Conservation (phyloP, 2,329 filamentous ascomycete genomes). For the Aspergillus ochraceus region DNA sequence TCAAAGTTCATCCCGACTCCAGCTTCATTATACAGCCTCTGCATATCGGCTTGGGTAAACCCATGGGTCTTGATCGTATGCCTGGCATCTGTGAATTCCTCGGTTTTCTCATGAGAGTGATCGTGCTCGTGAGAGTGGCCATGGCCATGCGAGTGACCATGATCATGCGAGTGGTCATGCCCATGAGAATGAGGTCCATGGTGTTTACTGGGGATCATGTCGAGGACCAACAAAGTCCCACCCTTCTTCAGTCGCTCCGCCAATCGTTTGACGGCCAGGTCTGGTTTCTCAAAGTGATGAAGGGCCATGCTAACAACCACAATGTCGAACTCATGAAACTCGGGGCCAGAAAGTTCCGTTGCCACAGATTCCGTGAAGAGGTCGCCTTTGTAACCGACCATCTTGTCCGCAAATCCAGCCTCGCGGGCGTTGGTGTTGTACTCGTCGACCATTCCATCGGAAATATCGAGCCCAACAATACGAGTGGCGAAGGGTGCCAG, state of each 20-base stretch:
- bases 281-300: slow-evolving; percentile 68
- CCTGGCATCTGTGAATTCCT: slow-evolving; percentile 34
- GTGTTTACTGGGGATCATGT: slow-evolving; percentile 60
- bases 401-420: slow-evolving; percentile 52
- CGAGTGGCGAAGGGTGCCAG: slow-evolving; percentile 63
- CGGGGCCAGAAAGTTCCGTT: slow-evolving; percentile 56
- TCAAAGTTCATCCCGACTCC: slow-evolving; percentile 60
- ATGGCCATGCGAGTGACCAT: neutral
- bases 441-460: slow-evolving; percentile 66
- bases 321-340: slow-evolving; percentile 70
- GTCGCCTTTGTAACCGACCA: slow-evolving; percentile 60
- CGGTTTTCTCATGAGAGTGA: slow-evolving; percentile 23
- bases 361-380: slow-evolving; percentile 55
- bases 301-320: slow-evolving; percentile 63
- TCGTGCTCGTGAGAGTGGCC: slow-evolving; percentile 21
- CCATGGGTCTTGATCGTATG: slow-evolving; percentile 65
- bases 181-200: slow-evolving; percentile 2
- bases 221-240: slow-evolving; percentile 67
- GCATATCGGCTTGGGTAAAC: slow-evolving; percentile 62
- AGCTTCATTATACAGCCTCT: slow-evolving; percentile 62
- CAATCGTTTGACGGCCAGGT: slow-evolving; percentile 59
- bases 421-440: slow-evolving; percentile 64
- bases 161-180: neutral
- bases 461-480: slow-evolving; percentile 68
- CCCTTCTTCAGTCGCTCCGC: slow-evolving; percentile 63